phyloP scores from a whole-genome alignment of 768 basidiomycete genomes.

The Lentinula sp. region DNA sequence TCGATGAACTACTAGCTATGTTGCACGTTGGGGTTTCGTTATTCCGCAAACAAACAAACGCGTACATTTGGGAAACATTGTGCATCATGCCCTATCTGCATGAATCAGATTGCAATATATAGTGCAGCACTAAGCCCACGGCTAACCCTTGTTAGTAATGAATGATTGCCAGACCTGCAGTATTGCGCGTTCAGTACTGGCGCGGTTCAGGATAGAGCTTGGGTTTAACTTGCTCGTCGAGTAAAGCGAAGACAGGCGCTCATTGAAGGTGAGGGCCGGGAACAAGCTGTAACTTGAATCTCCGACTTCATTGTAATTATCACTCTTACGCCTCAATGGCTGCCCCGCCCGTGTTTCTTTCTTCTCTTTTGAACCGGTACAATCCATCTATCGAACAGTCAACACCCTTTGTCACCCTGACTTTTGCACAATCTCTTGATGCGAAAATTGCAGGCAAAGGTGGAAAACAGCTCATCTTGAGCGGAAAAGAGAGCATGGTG shows the following conservation, averaged over 20 bases:
- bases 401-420: constrained; percentile 68
- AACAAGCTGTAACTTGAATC: background rate
- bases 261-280: background rate
- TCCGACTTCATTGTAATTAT: background rate
- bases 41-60: background rate
- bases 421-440: constrained; percentile 84
- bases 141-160: constrained; percentile 1
- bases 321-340: background rate
- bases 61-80: constrained; percentile 8
- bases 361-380: constrained; percentile 1
- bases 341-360: background rate
- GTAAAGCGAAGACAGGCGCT: constrained; percentile 6
- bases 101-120: background rate
- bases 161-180: constrained; percentile 7
- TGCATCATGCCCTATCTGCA: constrained; percentile 6
- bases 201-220: background rate
- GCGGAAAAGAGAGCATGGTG: constrained; percentile 79
- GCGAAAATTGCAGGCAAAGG: constrained; percentile 77
- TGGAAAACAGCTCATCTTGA: constrained; percentile 74
- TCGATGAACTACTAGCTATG: constrained; percentile 54
- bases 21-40: background rate
- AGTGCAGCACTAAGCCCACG: background rate
- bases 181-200: background rate
- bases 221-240: background rate
- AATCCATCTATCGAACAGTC: background rate